These are phyloP conservation scores for Pseudevernia furfuracea DNA, from an alignment of 495 filamentous ascomycete species.

Conservation along the genomic window DNA sequence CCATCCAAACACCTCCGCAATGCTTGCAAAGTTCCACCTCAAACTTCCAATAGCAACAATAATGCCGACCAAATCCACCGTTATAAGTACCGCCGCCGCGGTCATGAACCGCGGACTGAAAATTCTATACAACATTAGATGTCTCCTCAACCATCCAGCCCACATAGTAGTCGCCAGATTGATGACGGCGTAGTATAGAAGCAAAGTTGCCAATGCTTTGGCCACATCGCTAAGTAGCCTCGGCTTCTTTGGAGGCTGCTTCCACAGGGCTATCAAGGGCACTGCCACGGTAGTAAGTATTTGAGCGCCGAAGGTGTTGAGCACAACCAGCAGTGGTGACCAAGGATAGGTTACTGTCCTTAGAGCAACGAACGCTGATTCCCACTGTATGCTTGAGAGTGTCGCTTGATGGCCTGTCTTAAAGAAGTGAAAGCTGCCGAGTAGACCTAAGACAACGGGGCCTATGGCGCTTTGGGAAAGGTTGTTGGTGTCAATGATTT, in stretches of 20 bases:
- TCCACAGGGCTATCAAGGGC: slow-evolving; percentile 82
- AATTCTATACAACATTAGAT: slow-evolving; percentile 96
- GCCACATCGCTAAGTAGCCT: slow-evolving; percentile 59
- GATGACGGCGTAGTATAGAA: slow-evolving; percentile 74
- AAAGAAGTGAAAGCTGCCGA: slow-evolving; percentile 93
- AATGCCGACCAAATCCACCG: slow-evolving; percentile 68
- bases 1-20: slow-evolving; percentile 87
- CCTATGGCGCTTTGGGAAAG: slow-evolving; percentile 68
- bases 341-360: slow-evolving; percentile 79
- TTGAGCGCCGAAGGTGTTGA: slow-evolving; percentile 86
- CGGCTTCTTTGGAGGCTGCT: slow-evolving; percentile 44
- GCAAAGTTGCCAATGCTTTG: slow-evolving; percentile 60
- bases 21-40: slow-evolving; percentile 63
- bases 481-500: slow-evolving; percentile 75
- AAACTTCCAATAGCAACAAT: slow-evolving; percentile 62
- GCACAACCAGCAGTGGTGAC: slow-evolving; percentile 68
- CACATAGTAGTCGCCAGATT: slow-evolving; percentile 77
- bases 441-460: slow-evolving; percentile 71
- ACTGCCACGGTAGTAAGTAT: slow-evolving; percentile 72
- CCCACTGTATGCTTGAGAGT: slow-evolving; percentile 87
- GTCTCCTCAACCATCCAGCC: slow-evolving; percentile 76
- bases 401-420: slow-evolving; percentile 95
- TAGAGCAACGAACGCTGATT: slow-evolving; percentile 88
- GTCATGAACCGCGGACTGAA: slow-evolving; percentile 88
- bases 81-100: slow-evolving; percentile 60